Percentiles rank a stretch among this genome's conserved stretches.
phyloP scores from a whole-genome alignment of 768 basidiomycete species.

The Sistotremastrum niveocremeum region DNA sequence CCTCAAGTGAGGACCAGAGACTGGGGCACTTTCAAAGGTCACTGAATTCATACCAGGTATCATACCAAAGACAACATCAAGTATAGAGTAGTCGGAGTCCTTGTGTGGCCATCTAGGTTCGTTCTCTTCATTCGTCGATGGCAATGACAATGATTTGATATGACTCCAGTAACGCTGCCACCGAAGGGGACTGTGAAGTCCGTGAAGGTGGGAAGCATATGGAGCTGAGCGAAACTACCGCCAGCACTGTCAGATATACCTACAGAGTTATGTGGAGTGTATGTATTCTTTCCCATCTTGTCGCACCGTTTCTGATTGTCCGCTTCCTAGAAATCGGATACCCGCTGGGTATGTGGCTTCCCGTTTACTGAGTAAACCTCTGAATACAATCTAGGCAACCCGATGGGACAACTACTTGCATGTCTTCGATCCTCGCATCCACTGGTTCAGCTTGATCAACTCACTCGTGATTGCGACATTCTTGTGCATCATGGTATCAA shows the following conservation, averaged over 20 bases:
- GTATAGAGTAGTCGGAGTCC: slow-evolving; percentile 84
- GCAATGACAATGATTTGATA: no score
- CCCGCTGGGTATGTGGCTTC: slow-evolving; percentile 50
- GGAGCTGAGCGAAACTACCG: slow-evolving; percentile 42
- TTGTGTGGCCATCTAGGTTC: slow-evolving; percentile 62
- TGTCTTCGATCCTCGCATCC: slow-evolving; percentile 86
- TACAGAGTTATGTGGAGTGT: slow-evolving; percentile 84
- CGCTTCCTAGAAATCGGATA: slow-evolving; percentile 55
- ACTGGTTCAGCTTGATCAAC: slow-evolving; percentile 94
- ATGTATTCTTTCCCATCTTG: slow-evolving; percentile 15
- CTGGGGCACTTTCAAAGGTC: not conserved
- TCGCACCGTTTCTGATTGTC: not conserved
- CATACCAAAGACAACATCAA: slow-evolving; percentile 55
- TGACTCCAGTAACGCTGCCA: slow-evolving; percentile 44
- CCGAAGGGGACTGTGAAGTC: slow-evolving; percentile 34
- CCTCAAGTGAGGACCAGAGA: slow-evolving; percentile 35
- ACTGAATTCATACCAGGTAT: slow-evolving; percentile 38
- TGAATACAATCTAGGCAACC: slow-evolving; percentile 47
- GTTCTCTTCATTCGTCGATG: not conserved
- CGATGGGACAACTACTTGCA: slow-evolving; percentile 96
- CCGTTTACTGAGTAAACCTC: not conserved
- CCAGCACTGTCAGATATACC: slow-evolving; percentile 66
- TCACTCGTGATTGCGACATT: slow-evolving; percentile 85
- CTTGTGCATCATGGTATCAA: slow-evolving; percentile 85
- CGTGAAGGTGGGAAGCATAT: slow-evolving; percentile 42